Base-by-base conservation (phyloP, 2,329 filamentous ascomycete species). In the Apiospora aurea region DNA sequence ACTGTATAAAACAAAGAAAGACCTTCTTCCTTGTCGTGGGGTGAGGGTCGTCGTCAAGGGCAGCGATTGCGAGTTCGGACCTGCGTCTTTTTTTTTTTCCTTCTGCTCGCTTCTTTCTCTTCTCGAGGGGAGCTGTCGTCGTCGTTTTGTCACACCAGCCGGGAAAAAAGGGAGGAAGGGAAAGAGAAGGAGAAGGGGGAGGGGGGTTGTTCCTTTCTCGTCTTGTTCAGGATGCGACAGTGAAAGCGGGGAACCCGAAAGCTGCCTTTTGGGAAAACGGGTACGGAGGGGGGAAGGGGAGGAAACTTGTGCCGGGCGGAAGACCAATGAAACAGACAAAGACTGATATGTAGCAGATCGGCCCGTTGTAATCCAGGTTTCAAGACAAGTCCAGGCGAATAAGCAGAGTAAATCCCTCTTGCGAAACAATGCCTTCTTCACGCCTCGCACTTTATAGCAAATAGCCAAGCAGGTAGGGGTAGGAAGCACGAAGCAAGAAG, bases 211-310 rank as follows among this genome's bases (percentile, higher is more conserved):
- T 69, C 18, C 18, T 49, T 24, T 46, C 26, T 34, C 29, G 61
- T 46, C 67, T 34, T 34, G 67, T 5, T 29, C 43, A 49, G 34
- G 44, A 69, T 57, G 47, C 68, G 68, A 69, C 68, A 69, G 68
- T 43, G 68, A 69, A 69, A 69, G 68, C 47, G 68, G 68, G 68
- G 68, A 69, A 69, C 68, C 68, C 68, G 47, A 69, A 64, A 61
- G 53, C 57, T 64, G 57, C 57, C 34, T 64, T n/a, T 41, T 14
- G 14, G 6, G 57, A 64, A 64, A 64, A 64, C 57, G 57, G 57
- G 57, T 64, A 64, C 57, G 34, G 57, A 64, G 57, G 57, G 57
- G 57, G 21, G 11, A 18, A 34, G 51, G 51, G 51, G 26, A 57
- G 57, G 57, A n/a, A 64, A 64, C 8, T 64, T 10, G 29, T 64